phyloP scores from a whole-genome alignment of 192 early-diverging fungal genomes.

The Gryganskiella cystojenkinii region DNA sequence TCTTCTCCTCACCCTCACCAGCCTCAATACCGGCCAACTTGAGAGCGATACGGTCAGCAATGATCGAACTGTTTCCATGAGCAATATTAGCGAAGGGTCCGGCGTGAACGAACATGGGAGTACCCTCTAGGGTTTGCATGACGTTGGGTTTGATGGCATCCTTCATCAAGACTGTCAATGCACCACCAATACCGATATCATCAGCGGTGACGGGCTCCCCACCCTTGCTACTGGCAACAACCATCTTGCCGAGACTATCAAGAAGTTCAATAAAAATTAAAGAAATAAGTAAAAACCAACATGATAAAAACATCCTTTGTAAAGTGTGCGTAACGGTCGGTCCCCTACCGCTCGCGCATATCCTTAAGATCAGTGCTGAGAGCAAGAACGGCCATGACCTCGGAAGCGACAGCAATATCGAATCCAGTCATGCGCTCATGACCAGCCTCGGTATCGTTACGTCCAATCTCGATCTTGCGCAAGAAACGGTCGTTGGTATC shows the following conservation, averaged over 20 bases:
- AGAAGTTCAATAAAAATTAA: background rate
- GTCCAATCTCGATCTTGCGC: constrained; percentile 90
- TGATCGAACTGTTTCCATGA: constrained; percentile 95
- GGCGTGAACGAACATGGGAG: constrained; percentile 98
- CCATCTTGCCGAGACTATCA: constrained; percentile 86
- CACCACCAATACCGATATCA: constrained; percentile 95
- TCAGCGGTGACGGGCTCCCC: constrained; percentile 94
- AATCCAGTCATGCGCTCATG: constrained; percentile 92
- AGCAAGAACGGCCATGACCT: constrained; percentile 98
- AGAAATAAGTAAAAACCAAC: background rate
- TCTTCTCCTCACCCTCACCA: constrained; percentile 61
- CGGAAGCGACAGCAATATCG: constrained; percentile 97
- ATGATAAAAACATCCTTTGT: background rate
- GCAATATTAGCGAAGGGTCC: constrained; percentile 99
- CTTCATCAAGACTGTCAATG: constrained; percentile 97
- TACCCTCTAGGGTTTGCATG: constrained; percentile 99
- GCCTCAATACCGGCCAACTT: constrained; percentile 86
- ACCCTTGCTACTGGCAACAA: constrained; percentile 84
- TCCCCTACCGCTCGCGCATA: constrained; percentile 81
- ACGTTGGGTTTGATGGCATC: constrained; percentile 98
- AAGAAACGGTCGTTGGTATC: constrained; percentile 98
- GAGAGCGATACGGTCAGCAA: constrained; percentile 96
- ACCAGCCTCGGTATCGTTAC: constrained; percentile 90
- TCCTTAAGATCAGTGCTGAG: constrained; percentile 90
- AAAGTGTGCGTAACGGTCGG: too few relatives aligned